Base-by-base conservation (phyloP, 148 eudicot genomes). In the Silene latifolia region DNA sequence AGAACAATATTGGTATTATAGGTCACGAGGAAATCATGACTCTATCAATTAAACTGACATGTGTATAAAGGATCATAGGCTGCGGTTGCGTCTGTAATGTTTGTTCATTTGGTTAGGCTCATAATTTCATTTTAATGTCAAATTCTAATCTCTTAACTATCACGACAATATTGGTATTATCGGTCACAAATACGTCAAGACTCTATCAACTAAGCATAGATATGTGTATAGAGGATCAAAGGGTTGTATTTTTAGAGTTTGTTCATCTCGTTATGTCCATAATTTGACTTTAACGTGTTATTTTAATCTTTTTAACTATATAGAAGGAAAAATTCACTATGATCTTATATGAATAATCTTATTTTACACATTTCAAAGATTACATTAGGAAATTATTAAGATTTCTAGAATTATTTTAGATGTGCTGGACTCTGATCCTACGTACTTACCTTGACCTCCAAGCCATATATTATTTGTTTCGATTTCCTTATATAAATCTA, bases 381-480 rank as follows among this genome's bases (percentile, higher is more conserved):
- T 13, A 51, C 5, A 12, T 51, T 51, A 51, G 18, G 56, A 51
- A 51, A 51, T 51, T 51, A 14, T 48, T 51, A 51, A 15, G 18
- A 51, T 65, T 65, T 35, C 6, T 18, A 35, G 21, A 2, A 65
- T 65, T 14, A 32, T 32, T 65, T 65, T 65, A 17, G 21, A 32
- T 35, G 17, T 18, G 47, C 2, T 65, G 69, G 21, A 65, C 10
- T 65, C 20, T 65, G 15, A 14, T 1, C 27, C 66, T 24, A 4
- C 35, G 35, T 32, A 23, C 66, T 65, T 65, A 65, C 69, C 69
- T 65, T 65, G 69, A 9, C 47, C 14, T 17, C 69, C 69, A 65
- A 65, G 69, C 47, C 69, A 35, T 35, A 65, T 4, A 18, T 25
- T 65, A 51, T 51, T 12, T 65, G 8, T 17, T 18, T 21, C 11